phyloP scores from a whole-genome alignment of 345 rosid genomes.

The Clarkia xantiana region DNA sequence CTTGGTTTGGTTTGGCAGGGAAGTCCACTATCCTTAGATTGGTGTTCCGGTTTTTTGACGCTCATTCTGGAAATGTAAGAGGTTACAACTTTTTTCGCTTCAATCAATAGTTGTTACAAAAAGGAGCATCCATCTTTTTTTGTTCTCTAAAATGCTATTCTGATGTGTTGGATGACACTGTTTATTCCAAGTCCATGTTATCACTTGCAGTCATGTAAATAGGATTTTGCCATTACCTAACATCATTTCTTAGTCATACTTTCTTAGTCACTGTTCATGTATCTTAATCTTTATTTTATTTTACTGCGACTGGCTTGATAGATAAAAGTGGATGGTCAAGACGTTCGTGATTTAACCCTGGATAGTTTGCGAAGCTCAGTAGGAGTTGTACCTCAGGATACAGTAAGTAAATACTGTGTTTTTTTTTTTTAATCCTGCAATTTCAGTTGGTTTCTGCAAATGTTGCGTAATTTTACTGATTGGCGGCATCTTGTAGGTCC shows the following conservation, averaged over 20 bases:
- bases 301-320: conserved; percentile 17
- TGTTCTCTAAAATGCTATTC: too few species aligned
- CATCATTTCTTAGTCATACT: too few species aligned
- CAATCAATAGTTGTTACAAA: neutral
- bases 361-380: conserved; percentile 59
- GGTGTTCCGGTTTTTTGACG: conserved; percentile 75
- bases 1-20: conserved; percentile 34
- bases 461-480: neutral
- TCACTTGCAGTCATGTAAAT: too few species aligned
- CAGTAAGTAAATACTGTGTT: conserved; percentile 35
- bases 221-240: too few species aligned
- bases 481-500: conserved; percentile 44
- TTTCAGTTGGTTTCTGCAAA: neutral
- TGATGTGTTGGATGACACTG: too few species aligned
- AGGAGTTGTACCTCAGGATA: conserved; percentile 98
- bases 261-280: neutral
- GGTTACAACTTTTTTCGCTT: neutral
- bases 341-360: conserved; percentile 56
- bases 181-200: too few species aligned
- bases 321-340: conserved; percentile 81
- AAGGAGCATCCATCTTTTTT: too few species aligned
- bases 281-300: neutral
- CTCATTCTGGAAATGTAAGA: conserved; percentile 77
- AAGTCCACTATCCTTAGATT: conserved; percentile 92
- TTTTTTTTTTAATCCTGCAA: neutral